These are phyloP conservation scores for Parachlorella kessleri DNA, from an alignment of 139 green algal genomes.

Conservation along the genomic window DNA sequence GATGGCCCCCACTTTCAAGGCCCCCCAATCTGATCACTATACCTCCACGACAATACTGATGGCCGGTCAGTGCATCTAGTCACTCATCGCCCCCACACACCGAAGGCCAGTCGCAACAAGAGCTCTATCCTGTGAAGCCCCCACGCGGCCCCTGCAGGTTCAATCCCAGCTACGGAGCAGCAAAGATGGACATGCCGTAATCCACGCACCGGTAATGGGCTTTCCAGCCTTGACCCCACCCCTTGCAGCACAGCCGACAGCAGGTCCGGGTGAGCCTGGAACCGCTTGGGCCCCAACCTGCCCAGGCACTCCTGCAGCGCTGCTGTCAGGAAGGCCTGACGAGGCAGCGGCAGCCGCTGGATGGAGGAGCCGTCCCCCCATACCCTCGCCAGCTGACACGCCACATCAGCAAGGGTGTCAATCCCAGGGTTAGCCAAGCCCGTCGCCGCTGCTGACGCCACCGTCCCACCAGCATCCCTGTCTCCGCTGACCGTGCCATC, in stretches of 20 bases:
- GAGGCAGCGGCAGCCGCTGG: conserved; percentile 30
- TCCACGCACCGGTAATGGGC: conserved; percentile 30
- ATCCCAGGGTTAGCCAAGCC: background rate
- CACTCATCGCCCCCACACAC: no score
- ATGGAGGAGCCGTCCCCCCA: conserved; percentile 47
- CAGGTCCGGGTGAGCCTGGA: conserved; percentile 38
- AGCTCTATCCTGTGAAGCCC: no score
- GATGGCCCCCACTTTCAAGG: no score
- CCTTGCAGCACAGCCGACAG: conserved; percentile 49
- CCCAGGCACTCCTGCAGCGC: conserved; percentile 25
- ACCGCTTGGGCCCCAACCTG: conserved; percentile 14
- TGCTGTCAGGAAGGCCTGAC: conserved; percentile 61
- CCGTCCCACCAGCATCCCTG: background rate
- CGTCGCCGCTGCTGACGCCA: conserved; percentile 8
- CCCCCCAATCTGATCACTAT: no score
- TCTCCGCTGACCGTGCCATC: no score
- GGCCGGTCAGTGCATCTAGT: no score
- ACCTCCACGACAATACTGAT: no score
- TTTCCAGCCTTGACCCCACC: conserved; percentile 58
- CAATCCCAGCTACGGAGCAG: no score
- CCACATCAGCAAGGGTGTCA: conserved; percentile 18
- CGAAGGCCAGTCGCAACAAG: no score
- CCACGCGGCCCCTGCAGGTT: no score
- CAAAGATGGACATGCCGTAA: no score
- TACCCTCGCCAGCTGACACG: conserved; percentile 24